phyloP scores from a whole-genome alignment of 257 asterid genomes.

The Perilla frutescens region DNA sequence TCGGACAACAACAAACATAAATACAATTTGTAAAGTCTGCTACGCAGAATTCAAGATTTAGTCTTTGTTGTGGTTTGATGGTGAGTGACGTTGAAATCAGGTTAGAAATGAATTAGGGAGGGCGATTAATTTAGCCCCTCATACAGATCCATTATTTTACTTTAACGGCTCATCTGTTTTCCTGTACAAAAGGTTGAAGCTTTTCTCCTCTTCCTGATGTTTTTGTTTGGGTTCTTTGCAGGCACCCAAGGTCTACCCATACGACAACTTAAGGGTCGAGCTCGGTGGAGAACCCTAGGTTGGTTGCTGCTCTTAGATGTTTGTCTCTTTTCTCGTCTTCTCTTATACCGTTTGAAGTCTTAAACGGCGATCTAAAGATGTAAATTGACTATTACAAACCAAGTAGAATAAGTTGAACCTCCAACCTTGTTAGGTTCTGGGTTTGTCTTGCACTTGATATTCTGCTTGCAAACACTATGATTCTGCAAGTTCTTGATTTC shows the following conservation, averaged over 20 bases:
- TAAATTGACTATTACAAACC: slow-evolving; percentile 23
- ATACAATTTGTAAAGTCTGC: no score
- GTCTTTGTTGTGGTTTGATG: no score
- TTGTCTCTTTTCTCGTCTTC: background rate
- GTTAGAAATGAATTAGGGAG: no score
- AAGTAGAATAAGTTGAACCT: slow-evolving; percentile 20
- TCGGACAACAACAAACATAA: no score
- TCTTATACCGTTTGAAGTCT: slow-evolving; percentile 1
- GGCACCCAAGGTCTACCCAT: slow-evolving; percentile 79
- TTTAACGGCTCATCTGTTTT: no score
- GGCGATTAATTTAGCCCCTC: no score
- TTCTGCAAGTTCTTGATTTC: slow-evolving; percentile 9
- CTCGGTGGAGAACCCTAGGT: slow-evolving; percentile 82
- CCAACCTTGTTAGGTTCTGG: background rate
- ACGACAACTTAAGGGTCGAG: slow-evolving; percentile 82
- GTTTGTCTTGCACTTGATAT: slow-evolving; percentile 17
- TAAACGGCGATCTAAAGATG: slow-evolving; percentile 30
- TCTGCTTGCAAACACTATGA: slow-evolving; percentile 23
- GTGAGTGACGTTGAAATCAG: no score
- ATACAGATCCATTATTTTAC: no score
- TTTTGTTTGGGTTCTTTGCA: slow-evolving; percentile 18
- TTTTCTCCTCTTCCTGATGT: slow-evolving; percentile 15
- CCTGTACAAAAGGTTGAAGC: background rate
- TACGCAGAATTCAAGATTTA: no score
- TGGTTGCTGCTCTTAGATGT: slow-evolving; percentile 10